These are phyloP conservation scores for Vanderwaltozyma tropicalis DNA, from an alignment of 805 yeast genomes.

Conservation along the genomic window DNA sequence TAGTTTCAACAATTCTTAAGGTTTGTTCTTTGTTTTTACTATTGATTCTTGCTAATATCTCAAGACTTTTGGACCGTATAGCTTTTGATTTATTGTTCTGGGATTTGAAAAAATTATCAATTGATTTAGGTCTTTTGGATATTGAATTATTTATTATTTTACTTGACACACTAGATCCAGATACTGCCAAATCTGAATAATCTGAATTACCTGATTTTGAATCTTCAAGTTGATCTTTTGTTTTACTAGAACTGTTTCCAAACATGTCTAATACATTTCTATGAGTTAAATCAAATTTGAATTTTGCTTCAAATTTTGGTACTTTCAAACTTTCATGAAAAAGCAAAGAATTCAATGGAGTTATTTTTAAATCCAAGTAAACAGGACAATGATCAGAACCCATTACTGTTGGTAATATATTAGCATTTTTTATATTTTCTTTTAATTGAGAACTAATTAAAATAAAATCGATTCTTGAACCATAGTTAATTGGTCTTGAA, in stretches of 20 bases:
- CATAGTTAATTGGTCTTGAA: constrained; percentile 71
- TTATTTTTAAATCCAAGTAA: constrained; percentile 47
- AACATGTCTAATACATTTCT: constrained; percentile 31
- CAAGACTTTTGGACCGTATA: no score
- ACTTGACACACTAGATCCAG: neutral
- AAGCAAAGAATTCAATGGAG: no score
- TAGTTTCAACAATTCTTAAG: neutral
- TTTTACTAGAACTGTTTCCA: constrained; percentile 6
- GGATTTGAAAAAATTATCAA: neutral
- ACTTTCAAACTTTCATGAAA: neutral
- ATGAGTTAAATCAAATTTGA: constrained; percentile 34
- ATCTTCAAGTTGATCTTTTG: no score
- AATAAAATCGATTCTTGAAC: constrained; percentile 80
- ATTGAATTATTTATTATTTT: neutral
- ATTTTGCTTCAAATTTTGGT: constrained; percentile 45
- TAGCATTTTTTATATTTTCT: constrained; percentile 28
- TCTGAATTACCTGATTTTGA: neutral
- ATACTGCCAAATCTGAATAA: constrained; percentile 30
- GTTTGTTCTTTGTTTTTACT: neutral
- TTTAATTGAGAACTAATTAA: constrained; percentile 37
- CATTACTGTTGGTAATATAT: constrained; percentile 54
- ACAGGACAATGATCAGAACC: constrained; percentile 97
- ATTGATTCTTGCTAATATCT: no score
- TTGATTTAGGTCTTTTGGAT: neutral
- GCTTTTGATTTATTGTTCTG: neutral